Base-by-base conservation (phyloP, 2,329 filamentous ascomycete genomes). In the Orbilia javanica region DNA sequence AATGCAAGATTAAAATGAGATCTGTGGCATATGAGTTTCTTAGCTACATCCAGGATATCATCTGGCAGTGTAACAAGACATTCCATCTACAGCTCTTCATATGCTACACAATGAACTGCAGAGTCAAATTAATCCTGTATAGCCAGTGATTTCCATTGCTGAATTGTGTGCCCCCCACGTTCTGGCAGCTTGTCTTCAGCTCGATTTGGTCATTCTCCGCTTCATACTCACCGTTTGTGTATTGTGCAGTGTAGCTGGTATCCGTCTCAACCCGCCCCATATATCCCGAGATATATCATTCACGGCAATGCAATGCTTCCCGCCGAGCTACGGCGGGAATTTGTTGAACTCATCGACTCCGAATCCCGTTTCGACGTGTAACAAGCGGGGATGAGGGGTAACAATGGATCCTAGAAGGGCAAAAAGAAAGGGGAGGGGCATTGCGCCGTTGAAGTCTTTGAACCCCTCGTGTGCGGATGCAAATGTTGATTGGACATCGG, bases 221-320 rank as follows among this genome's bases (percentile, higher is more conserved):
- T 64, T 64, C 60, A 57, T 15, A 57, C 55, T 60, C 55, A 25
- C 55, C 20, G 20, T 42, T 60, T 60, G 52, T 57, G 52, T 57
- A 57, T n/a, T 34, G 31, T 34, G 31, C 10, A 34, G 10, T 5
- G 10, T 42, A 60, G 18, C 55, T 42, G 57, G 62, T 73, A 73
- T 73, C 69, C 69, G 69, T 73, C 25, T 29, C 18, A 73, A 73
- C 31, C 69, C 69, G 69, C 69, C 65, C 31, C 18, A 13, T 66
- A 57, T 48, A 66, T 36, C 50, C 60, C 60, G 48, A 66, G 44
- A 36, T 42, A 15, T 27, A 44, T 25, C 50, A 29, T 48, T 50
- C 48, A 73, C 69, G 69, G 69, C 39, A 66, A 66, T 66, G 69
- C 60, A 66, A 66, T 60, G 52, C 36, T 73, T 13, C 48, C 69